Conservation (phyloP, 2,329 filamentous ascomycete genomes). For the Chrysoporthe cubensis region DNA sequence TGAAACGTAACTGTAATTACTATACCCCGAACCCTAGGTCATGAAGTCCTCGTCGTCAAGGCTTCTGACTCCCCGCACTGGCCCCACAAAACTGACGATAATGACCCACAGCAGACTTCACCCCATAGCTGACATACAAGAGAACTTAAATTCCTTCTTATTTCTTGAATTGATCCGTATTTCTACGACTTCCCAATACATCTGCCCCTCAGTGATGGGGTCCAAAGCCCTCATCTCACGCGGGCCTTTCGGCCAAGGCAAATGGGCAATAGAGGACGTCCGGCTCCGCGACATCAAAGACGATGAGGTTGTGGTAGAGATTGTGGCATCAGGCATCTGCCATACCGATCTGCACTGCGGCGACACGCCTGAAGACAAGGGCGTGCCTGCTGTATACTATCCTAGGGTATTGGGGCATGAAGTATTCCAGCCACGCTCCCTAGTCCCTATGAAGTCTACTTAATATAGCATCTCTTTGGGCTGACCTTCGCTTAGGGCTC, state of each 20-base stretch:
- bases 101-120: background rate
- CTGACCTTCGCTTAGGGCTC: conserved; percentile 35
- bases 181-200: background rate
- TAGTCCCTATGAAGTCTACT: background rate
- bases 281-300: conserved; percentile 37
- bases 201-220: conserved; percentile 25
- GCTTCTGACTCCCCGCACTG: background rate
- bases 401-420: conserved; percentile 54
- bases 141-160: background rate
- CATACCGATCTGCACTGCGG: conserved; percentile 57
- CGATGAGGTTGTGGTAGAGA: conserved; percentile 56
- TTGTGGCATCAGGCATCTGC: conserved; percentile 58
- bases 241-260: conserved; percentile 38
- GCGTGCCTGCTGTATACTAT: conserved; percentile 25
- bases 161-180: background rate
- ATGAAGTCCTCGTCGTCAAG: background rate
- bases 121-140: background rate
- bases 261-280: conserved; percentile 39
- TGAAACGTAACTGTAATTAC: background rate
- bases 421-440: conserved; percentile 35
- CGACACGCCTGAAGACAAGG: conserved; percentile 35
- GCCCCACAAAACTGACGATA: background rate
- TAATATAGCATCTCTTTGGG: background rate
- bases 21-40: background rate
- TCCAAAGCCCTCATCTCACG: conserved; percentile 38